Conservation (phyloP, 2,329 filamentous ascomycete genomes). For the Mycosphaerella sp. region DNA sequence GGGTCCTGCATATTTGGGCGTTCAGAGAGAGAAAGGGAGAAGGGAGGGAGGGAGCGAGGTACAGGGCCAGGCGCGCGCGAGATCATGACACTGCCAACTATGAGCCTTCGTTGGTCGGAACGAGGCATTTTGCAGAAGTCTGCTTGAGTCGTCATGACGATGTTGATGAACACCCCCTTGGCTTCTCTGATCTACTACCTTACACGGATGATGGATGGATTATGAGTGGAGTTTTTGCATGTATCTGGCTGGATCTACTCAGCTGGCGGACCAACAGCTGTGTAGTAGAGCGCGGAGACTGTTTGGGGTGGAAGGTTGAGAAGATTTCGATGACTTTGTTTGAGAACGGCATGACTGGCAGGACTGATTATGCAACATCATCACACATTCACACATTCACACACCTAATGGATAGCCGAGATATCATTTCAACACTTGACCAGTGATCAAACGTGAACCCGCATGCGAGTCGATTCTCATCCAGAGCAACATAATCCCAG, state of each 20-base stretch:
- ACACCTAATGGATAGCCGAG: constrained; percentile 12
- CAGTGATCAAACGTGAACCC: not conserved
- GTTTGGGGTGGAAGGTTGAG: not conserved
- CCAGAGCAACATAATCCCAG: too few relatives aligned
- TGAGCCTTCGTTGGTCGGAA: not conserved
- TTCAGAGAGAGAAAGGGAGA: not conserved
- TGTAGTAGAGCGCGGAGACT: not conserved
- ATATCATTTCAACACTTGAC: not conserved
- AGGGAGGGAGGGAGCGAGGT: too few relatives aligned
- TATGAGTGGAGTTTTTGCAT: not conserved
- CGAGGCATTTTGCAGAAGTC: not conserved
- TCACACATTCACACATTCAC: constrained; percentile 3
- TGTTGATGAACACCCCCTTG: constrained; percentile 9
- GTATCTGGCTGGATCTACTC: not conserved
- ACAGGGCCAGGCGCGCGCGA: not conserved
- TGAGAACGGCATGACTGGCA: constrained; percentile 6
- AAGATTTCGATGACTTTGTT: not conserved
- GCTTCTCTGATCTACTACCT: constrained; percentile 1
- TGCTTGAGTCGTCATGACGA: constrained; percentile 12
- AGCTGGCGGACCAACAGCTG: not conserved
- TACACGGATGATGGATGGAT: not conserved
- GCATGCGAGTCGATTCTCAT: too few relatives aligned
- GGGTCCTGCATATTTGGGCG: constrained; percentile 1
- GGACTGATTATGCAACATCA: constrained; percentile 6
- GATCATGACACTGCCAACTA: not conserved